Percentiles rank a stretch among this genome's conserved stretches.
These are phyloP conservation scores for Purshia tridentata DNA, from an alignment of 306 rosid species.

Conservation along the genomic window DNA sequence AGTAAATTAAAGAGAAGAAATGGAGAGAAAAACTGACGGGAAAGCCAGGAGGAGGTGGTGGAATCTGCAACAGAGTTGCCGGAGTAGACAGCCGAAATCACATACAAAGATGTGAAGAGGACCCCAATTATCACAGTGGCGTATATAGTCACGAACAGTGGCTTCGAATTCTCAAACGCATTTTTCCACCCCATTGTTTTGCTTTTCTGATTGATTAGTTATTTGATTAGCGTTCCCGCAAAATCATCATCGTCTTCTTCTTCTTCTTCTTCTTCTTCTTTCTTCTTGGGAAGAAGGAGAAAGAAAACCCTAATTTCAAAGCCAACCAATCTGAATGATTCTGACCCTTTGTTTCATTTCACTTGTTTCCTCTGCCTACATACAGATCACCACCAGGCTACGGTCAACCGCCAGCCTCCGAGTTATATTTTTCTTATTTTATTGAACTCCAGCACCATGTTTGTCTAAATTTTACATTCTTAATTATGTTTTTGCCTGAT, in stretches of 20 bases:
- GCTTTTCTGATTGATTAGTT: neutral
- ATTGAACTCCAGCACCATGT: no score
- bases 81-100: constrained; percentile 68
- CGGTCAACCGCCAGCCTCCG: no score
- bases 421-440: no score
- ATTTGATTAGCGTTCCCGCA: constrained; percentile 4
- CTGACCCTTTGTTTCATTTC: neutral
- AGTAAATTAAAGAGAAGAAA: constrained; percentile 4
- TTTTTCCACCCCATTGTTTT: constrained; percentile 44
- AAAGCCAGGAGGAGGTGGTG: constrained; percentile 32
- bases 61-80: constrained; percentile 37
- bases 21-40: constrained; percentile 34
- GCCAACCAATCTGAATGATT: constrained; percentile 17
- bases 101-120: constrained; percentile 62
- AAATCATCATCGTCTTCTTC: neutral
- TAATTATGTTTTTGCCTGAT: no score
- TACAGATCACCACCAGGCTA: no score
- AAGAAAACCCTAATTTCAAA: neutral
- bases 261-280: neutral
- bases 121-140: constrained; percentile 56
- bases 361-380: neutral
- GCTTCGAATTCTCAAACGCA: constrained; percentile 55
- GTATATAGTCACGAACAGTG: constrained; percentile 68
- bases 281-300: neutral
- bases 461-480: no score